Conservation (phyloP, 441 rosid genomes). For the Cnidoscolus chayamansa region DNA sequence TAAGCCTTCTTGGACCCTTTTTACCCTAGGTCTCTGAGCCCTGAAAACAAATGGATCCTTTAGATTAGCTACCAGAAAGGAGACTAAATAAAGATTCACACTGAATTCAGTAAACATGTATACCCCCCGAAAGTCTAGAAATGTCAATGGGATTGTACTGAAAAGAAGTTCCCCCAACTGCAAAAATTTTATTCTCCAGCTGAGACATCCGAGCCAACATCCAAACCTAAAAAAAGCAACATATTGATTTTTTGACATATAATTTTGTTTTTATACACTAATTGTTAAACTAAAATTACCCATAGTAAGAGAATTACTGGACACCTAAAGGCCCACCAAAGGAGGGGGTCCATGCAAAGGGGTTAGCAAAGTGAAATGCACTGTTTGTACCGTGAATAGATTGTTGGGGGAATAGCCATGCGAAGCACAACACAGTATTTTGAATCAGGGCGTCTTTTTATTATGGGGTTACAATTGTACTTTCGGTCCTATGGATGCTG, state of each 20-base stretch:
- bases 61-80: conserved; percentile 8
- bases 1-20: conserved; percentile 74
- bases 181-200: conserved; percentile 93
- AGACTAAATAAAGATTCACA: neutral
- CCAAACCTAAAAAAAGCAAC: conserved; percentile 53
- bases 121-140: conserved; percentile 3
- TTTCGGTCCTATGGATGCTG: too few species aligned
- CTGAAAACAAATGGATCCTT: conserved; percentile 34
- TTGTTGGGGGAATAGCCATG: too few species aligned
- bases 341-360: too few species aligned
- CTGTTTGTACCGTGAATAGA: too few species aligned
- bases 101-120: neutral
- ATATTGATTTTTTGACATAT: neutral
- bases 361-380: too few species aligned
- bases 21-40: conserved; percentile 71
- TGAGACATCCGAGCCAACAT: conserved; percentile 96
- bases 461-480: too few species aligned
- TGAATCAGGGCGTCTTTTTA: too few species aligned
- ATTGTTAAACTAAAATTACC: too few species aligned
- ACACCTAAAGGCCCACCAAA: too few species aligned
- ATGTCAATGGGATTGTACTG: conserved; percentile 50
- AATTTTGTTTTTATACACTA: too few species aligned
- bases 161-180: conserved; percentile 90
- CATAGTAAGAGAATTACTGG: too few species aligned
- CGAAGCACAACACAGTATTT: too few species aligned